Evolutionary conservation across 768 basidiomycete species (phyloP).

Genomic region (Mycena rebaudengoi): DNA sequence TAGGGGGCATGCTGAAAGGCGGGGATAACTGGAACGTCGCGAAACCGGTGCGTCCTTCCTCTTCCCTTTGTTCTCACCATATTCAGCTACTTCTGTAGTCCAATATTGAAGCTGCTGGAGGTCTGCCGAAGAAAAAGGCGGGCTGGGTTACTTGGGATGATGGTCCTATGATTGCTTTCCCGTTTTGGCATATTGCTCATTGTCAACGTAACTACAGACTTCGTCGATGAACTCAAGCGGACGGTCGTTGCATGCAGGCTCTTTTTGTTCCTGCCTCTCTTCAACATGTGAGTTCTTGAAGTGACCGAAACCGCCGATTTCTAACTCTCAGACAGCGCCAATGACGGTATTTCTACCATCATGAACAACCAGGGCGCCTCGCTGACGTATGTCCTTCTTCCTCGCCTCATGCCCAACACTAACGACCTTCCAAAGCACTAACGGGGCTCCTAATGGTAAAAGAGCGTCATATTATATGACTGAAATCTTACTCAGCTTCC

Average conservation of each 20-base stretch:
- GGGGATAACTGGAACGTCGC: slow-evolving; percentile 38
- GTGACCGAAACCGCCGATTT: not conserved
- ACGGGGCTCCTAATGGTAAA: slow-evolving; percentile 42
- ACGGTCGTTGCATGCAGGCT: slow-evolving; percentile 42
- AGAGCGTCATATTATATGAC: too few species aligned
- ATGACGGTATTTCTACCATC: slow-evolving; percentile 38
- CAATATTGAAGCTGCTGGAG: slow-evolving; percentile 25
- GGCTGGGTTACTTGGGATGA: slow-evolving; percentile 40
- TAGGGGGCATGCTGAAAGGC: slow-evolving; percentile 30
- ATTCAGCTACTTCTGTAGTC: slow-evolving; percentile 9
- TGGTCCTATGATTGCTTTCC: too few species aligned
- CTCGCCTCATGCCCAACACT: too few species aligned
- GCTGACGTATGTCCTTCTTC: too few species aligned
- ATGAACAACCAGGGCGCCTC: slow-evolving; percentile 38
- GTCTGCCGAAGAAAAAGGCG: slow-evolving; percentile 19
- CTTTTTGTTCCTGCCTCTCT: slow-evolving; percentile 41
- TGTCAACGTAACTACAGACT: slow-evolving; percentile 23
- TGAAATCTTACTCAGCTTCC: too few species aligned
- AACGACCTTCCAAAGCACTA: too few species aligned
- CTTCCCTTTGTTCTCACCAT: not conserved
- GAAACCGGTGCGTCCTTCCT: slow-evolving; percentile 34
- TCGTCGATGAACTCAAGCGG: slow-evolving; percentile 42
- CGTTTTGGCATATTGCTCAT: not conserved
- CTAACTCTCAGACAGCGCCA: slow-evolving; percentile 21
- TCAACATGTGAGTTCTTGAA: slow-evolving; percentile 24